Evolutionary conservation across 2,329 filamentous ascomycete genomes (phyloP), one percentile per base, ranked within the genome.

Genomic region (Nemania abortiva): DNA sequence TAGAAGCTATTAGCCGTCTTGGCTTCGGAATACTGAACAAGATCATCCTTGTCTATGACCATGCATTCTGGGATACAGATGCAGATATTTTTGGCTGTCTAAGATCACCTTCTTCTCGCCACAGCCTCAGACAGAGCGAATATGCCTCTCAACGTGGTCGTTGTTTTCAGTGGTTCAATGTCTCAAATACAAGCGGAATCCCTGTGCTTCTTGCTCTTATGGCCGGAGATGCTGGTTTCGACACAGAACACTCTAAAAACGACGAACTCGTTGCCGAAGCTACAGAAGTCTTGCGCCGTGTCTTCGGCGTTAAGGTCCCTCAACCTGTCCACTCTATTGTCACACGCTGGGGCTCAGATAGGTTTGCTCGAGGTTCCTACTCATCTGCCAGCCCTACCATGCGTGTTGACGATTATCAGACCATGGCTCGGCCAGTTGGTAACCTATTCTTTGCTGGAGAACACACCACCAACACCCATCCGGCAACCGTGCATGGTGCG

Each of bases 81-180:
- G 89, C 93, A 72, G 94, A 99, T 79, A 98, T 99, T 80, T 98
- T 99, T 79, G 97, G 96, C 11, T 89, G 97, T 49, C 84, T 99
- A 50, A 91, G 95, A 66, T 90, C 93, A 73, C 90, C 95, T 2
- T 84, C 86, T 24, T 88, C 89, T 68, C 84, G 86, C 3, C 86
- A 90, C 65, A 97, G 94, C 77, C 86, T 95, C 63, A 85, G 90
- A 53, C 94, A 97, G 76, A 87, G 88, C 59, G 92, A 97, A 72
- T 98, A 98, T 76, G 85, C 90, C 5, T 84, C 87, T 3, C 90
- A 90, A 70, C 89, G 95, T 62, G 95, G 95, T n/a, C 91, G 95
- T 27, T 97, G 97, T 81, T 99, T 98, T 77, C 89, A 99, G 74
- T 98, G 97, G 88, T 98, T 97, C 88, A 98, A 99, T 76, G 94